Conservation (phyloP, 306 rosid species). For the Morella rubra region DNA sequence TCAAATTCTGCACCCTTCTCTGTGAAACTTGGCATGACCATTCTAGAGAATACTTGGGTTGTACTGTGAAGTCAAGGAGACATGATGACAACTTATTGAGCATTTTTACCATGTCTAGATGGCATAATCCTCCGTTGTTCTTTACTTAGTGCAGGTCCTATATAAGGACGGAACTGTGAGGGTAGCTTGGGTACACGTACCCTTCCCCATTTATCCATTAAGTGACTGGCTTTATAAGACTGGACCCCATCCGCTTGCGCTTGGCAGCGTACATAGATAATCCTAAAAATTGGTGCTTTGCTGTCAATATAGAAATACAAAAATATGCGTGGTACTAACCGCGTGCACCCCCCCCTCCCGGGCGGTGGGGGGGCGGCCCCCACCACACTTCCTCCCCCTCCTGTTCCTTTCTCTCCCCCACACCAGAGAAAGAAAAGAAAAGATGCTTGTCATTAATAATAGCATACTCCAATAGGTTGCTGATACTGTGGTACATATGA, state of each 20-base stretch:
- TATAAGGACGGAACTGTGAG: no score
- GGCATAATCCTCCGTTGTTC: not conserved
- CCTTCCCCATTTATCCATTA: no score
- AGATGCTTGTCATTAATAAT: not conserved
- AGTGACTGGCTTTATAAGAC: slow-evolving; percentile 15
- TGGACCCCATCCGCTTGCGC: not conserved
- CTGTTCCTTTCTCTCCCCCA: no score
- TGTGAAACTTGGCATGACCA: not conserved
- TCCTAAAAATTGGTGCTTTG: not conserved
- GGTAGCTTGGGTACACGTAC: not conserved
- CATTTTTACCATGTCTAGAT: not conserved
- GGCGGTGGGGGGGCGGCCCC: no score
- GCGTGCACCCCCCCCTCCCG: no score
- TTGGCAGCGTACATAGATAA: not conserved
- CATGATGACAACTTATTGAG: not conserved
- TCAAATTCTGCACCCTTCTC: not conserved
- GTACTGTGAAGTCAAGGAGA: no score
- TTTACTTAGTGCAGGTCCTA: not conserved
- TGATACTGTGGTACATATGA: no score
- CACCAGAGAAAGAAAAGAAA: no score
- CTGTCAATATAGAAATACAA: not conserved
- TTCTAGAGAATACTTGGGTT: no score
- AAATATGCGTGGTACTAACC: no score
- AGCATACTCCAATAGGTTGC: not conserved
- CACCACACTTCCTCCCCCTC: no score